Percentiles rank a stretch among this genome's conserved stretches.
Evolutionary conservation across 1,284 basidiomycete genomes (phyloP).

Genomic region (Gymnopus androsaceus): DNA sequence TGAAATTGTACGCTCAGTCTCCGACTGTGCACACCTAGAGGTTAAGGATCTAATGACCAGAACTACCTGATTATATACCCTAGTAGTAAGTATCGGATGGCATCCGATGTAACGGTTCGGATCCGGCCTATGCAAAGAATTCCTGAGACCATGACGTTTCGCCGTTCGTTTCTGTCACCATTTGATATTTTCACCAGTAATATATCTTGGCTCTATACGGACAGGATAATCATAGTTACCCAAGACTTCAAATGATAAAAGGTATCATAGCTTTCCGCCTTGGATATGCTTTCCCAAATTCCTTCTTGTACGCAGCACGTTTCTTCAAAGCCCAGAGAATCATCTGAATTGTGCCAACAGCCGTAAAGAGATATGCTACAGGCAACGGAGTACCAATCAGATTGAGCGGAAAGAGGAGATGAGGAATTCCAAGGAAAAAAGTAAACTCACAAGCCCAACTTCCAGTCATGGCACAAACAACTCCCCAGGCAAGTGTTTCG

Average conservation of each 20-base stretch:
- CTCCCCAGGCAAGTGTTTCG: constrained; percentile 80
- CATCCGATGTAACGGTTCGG: too few relatives aligned
- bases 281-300: constrained; percentile 89
- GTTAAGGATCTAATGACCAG: too few relatives aligned
- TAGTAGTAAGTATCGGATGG: too few relatives aligned
- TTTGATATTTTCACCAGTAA: too few relatives aligned
- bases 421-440: constrained; percentile 1
- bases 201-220: too few relatives aligned
- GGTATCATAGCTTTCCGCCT: constrained; percentile 43
- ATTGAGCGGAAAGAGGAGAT: not conserved
- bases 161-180: too few relatives aligned
- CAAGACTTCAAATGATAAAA: constrained; percentile 4
- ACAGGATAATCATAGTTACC: too few relatives aligned
- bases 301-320: constrained; percentile 88
- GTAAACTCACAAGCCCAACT: constrained; percentile 64
- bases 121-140: too few relatives aligned
- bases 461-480: constrained; percentile 78
- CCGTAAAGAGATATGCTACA: constrained; percentile 73
- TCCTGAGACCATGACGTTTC: too few relatives aligned
- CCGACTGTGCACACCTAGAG: too few relatives aligned
- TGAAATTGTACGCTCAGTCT: too few relatives aligned
- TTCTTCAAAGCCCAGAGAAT: constrained; percentile 90
- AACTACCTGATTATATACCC: too few relatives aligned
- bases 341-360: constrained; percentile 77
- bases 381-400: not conserved